Percentiles rank a stretch among this genome's conserved stretches.
These are phyloP conservation scores for Omphalotus guepiniiformis DNA, from an alignment of 768 basidiomycete species.

Conservation along the genomic window DNA sequence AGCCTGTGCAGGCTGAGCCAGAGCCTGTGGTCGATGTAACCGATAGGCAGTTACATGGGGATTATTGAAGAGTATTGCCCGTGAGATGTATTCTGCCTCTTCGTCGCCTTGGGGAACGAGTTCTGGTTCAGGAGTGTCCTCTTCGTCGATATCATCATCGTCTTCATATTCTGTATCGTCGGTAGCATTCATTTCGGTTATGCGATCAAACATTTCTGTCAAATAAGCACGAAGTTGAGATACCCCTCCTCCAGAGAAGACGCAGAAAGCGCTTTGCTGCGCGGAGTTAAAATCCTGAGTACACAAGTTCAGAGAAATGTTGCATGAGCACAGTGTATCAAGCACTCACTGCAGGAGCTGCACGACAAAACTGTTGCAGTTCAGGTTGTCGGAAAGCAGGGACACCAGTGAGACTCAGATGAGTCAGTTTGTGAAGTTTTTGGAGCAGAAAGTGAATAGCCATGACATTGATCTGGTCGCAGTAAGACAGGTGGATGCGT, in stretches of 20 bases:
- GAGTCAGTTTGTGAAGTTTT: constrained; percentile 86
- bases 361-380: constrained; percentile 85
- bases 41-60: constrained; percentile 5
- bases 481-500: constrained; percentile 95
- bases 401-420: constrained; percentile 97
- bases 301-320: neutral
- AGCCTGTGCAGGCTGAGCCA: neutral
- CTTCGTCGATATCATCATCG: constrained; percentile 52
- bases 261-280: constrained; percentile 90
- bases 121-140: constrained; percentile 44
- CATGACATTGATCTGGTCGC: constrained; percentile 89
- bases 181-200: constrained; percentile 67
- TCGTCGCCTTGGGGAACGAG: constrained; percentile 19
- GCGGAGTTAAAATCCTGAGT: constrained; percentile 86
- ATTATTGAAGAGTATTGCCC: constrained; percentile 22
- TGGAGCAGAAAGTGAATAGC: constrained; percentile 89
- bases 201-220: constrained; percentile 68
- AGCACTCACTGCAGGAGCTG: constrained; percentile 71
- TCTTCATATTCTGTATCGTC: constrained; percentile 70
- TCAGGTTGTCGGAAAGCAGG: constrained; percentile 83
- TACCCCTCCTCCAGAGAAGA: constrained; percentile 93
- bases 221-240: constrained; percentile 76
- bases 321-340: neutral
- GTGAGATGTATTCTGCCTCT: constrained; percentile 27
- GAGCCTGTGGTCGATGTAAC: neutral